A percentile compares a stretch with the other conserved stretches of the same genome.
phyloP scores from a whole-genome alignment of 2,329 filamentous ascomycete species.

The Phialophora verrucosa region DNA sequence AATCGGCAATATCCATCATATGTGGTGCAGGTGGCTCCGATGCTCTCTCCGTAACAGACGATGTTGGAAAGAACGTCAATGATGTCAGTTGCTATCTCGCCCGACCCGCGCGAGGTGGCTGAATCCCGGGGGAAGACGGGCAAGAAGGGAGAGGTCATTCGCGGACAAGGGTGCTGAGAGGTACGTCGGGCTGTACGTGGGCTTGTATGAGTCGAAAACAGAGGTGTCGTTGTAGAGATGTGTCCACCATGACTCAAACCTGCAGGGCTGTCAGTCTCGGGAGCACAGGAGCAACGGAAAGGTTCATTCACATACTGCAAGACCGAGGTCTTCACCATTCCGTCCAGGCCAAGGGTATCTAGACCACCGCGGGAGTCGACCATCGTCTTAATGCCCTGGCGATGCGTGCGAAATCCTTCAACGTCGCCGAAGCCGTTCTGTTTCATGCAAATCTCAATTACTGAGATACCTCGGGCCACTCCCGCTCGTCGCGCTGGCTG shows the following conservation, averaged over 20 bases:
- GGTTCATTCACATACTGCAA: slow-evolving; percentile 3
- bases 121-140: slow-evolving; percentile 5
- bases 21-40: neutral
- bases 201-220: slow-evolving; percentile 3
- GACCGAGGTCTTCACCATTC: slow-evolving; percentile 11
- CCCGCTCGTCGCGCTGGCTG: neutral
- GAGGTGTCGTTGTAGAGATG: slow-evolving; percentile 15
- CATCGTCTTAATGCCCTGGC: slow-evolving; percentile 13
- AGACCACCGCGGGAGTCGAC: slow-evolving; percentile 8
- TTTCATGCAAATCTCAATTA: neutral
- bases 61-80: slow-evolving; percentile 7
- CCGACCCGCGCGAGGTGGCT: neutral
- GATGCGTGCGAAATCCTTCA: slow-evolving; percentile 9
- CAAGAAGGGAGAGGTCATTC: neutral
- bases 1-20: neutral
- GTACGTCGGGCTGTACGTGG: neutral
- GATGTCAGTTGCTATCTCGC: slow-evolving; percentile 4
- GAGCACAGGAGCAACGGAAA: neutral
- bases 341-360: slow-evolving; percentile 8
- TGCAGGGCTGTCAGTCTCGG: neutral
- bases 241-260: slow-evolving; percentile 18
- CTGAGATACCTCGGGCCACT: neutral
- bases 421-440: slow-evolving; percentile 6
- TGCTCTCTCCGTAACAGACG: slow-evolving; percentile 3
- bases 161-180: neutral